Percentiles rank a stretch among this genome's conserved stretches.
Conservation (phyloP, 2,329 filamentous ascomycete genomes). For the Sclerotinia subarctica region DNA sequence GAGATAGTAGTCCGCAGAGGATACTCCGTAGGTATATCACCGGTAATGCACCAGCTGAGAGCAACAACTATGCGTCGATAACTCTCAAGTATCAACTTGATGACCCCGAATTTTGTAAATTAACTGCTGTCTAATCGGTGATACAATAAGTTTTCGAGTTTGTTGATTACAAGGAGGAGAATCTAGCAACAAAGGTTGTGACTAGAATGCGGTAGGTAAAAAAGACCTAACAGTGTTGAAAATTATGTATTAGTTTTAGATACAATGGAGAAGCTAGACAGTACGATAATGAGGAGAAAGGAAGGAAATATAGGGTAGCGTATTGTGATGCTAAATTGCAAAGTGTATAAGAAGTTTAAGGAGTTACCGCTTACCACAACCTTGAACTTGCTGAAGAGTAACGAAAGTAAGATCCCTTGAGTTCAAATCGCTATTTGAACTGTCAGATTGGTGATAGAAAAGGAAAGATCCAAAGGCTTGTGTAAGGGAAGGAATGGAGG, state of each 20-base stretch:
- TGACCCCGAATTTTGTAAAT: background rate
- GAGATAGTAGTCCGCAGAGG: background rate
- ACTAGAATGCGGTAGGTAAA: background rate
- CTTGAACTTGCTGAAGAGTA: background rate
- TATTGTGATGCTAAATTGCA: background rate
- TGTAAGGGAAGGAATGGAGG: too few relatives aligned
- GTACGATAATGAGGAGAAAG: background rate
- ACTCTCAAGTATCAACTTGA: background rate
- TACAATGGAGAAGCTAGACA: too few relatives aligned
- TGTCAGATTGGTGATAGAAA: background rate
- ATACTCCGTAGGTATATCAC: background rate
- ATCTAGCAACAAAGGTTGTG: background rate
- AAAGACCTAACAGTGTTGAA: background rate
- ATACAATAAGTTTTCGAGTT: background rate
- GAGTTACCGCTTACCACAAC: background rate
- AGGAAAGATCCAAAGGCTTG: background rate
- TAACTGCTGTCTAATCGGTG: background rate
- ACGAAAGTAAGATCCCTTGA: background rate
- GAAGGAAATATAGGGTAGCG: background rate
- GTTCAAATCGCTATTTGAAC: background rate
- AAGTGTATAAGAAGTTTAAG: background rate
- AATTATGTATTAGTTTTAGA: background rate
- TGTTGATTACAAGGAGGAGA: background rate
- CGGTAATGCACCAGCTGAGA: background rate
- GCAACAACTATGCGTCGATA: background rate